Conservation (phyloP, 1,284 basidiomycete genomes). For the Mycosarcoma maydis region DNA sequence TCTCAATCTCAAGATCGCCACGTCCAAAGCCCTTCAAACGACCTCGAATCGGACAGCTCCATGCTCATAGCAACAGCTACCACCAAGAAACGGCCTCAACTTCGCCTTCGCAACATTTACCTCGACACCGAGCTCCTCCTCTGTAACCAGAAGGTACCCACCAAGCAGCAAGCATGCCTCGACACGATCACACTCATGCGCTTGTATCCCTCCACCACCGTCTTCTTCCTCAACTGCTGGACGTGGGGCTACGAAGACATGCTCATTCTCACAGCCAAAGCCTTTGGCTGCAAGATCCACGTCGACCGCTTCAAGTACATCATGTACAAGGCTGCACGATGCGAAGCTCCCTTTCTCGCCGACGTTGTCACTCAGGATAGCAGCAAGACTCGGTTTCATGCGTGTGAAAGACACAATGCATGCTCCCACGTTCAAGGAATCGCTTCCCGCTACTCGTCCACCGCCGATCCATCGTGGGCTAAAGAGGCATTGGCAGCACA, state of each 20-base stretch:
- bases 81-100: not conserved
- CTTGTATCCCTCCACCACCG: slow-evolving; percentile 71
- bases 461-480: not conserved
- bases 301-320: slow-evolving; percentile 84
- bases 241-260: slow-evolving; percentile 77
- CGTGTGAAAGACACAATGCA: slow-evolving; percentile 82
- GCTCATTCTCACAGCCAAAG: slow-evolving; percentile 42
- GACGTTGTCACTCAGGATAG: slow-evolving; percentile 75
- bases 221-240: slow-evolving; percentile 91
- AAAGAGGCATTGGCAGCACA: slow-evolving; percentile 26
- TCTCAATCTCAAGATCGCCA: not conserved
- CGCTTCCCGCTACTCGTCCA: slow-evolving; percentile 16
- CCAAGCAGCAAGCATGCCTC: slow-evolving; percentile 67
- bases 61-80: not conserved
- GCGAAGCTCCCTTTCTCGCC: slow-evolving; percentile 74
- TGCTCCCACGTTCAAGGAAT: slow-evolving; percentile 69
- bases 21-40: not conserved
- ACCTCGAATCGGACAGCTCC: not conserved
- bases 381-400: slow-evolving; percentile 80
- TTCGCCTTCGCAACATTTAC: slow-evolving; percentile 79
- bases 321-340: slow-evolving; percentile 73
- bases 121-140: slow-evolving; percentile 78
- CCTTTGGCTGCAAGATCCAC: slow-evolving; percentile 75
- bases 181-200: slow-evolving; percentile 74
- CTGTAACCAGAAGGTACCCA: slow-evolving; percentile 21